A percentile compares a stretch with the other conserved stretches of the same genome.
phyloP scores from a whole-genome alignment of 768 basidiomycete genomes.

The Boletellus sp. region DNA sequence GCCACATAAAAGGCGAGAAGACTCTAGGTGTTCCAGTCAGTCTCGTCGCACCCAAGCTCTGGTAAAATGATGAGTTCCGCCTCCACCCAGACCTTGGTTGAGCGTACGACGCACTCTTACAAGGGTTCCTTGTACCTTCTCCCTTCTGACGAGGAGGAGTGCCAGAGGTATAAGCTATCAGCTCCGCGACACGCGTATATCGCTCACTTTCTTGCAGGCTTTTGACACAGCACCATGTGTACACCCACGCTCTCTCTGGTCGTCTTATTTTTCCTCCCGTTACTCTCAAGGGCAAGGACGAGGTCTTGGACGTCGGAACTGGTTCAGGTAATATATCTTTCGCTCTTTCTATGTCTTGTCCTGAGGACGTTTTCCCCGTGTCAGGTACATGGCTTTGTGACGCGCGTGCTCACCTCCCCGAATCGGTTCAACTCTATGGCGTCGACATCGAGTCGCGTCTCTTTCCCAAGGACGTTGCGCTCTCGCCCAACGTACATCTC shows the following conservation, averaged over 20 bases:
- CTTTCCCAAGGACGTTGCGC: slow-evolving; percentile 8
- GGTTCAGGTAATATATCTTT: slow-evolving; percentile 15
- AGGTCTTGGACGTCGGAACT: slow-evolving; percentile 23
- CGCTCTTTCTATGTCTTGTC: neutral
- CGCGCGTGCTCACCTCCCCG: slow-evolving; percentile 10
- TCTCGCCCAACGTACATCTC: slow-evolving; percentile 18
- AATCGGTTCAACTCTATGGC: slow-evolving; percentile 20
- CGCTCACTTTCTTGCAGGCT: slow-evolving; percentile 7
- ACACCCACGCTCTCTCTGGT: slow-evolving; percentile 18
- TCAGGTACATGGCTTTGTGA: slow-evolving; percentile 25
- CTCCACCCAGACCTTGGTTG: neutral
- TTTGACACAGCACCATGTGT: slow-evolving; percentile 16
- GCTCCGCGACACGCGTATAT: no score
- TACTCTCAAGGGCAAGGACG: slow-evolving; percentile 10
- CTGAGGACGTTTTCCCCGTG: neutral
- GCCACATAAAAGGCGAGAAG: neutral
- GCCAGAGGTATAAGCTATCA: slow-evolving; percentile 13
- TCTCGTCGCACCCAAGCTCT: neutral
- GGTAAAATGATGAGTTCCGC: neutral
- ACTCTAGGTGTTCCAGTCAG: no score
- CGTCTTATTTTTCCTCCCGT: slow-evolving; percentile 22
- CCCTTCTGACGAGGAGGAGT: slow-evolving; percentile 26
- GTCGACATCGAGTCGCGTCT: slow-evolving; percentile 25
- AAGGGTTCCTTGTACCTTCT: slow-evolving; percentile 21
- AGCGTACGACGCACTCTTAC: slow-evolving; percentile 19